Evolutionary conservation across 1,139 yeast species (phyloP).

Genomic region (Candida gigantensis): DNA sequence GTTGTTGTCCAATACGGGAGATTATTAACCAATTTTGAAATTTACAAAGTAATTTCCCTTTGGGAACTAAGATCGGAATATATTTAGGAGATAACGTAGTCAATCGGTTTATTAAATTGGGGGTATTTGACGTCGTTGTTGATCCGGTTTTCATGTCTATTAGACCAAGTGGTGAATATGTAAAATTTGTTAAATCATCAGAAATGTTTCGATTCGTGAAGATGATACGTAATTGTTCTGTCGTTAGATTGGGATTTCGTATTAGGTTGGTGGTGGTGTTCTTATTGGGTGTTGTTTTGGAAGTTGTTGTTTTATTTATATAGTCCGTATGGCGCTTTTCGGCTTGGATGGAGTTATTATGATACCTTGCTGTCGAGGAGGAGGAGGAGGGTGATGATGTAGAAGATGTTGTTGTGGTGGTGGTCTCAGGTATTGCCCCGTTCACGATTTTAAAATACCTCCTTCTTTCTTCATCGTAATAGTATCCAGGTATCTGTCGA

Average conservation of each 20-base stretch:
- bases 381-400: constrained; percentile 12
- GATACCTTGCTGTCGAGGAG: constrained; percentile 21
- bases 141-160: constrained; percentile 11
- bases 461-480: constrained; percentile 42
- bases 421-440: constrained; percentile 36
- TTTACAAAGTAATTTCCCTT: constrained; percentile 10
- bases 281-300: constrained; percentile 19
- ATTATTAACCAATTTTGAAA: constrained; percentile 5
- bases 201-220: not conserved
- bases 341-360: constrained; percentile 35
- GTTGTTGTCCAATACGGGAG: constrained; percentile 5
- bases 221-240: not conserved
- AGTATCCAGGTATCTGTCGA: constrained; percentile 46
- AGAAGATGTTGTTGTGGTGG: constrained; percentile 5
- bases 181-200: not conserved
- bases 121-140: not conserved
- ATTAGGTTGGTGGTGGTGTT: constrained; percentile 14
- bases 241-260: constrained; percentile 1
- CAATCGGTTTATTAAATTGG: not conserved
- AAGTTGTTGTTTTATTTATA: constrained; percentile 7
- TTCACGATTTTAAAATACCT: constrained; percentile 48
- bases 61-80: constrained; percentile 8
- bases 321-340: constrained; percentile 24
- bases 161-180: constrained; percentile 7
- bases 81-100: constrained; percentile 1